Percentiles rank a stretch among this genome's conserved stretches.
Evolutionary conservation across 1,284 basidiomycete species (phyloP).

Genomic region (Puccinia sorghi): DNA sequence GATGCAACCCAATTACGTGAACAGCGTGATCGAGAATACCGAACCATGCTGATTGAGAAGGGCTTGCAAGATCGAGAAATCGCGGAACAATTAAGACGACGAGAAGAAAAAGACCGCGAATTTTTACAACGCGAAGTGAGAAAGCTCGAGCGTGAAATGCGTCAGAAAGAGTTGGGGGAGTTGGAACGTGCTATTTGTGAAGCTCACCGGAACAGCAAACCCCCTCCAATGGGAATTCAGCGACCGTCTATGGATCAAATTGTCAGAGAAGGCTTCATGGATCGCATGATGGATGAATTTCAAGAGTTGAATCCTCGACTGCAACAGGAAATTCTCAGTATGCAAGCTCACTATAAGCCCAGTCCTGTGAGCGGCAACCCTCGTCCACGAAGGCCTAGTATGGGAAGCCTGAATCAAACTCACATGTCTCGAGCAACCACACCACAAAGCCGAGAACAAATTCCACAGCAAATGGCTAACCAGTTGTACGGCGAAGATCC

Average conservation of each 20-base stretch:
- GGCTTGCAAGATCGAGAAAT: constrained; percentile 47
- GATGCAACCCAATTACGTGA: constrained; percentile 26
- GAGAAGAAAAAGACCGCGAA: constrained; percentile 42
- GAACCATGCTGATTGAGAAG: constrained; percentile 33
- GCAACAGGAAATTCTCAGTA: constrained; percentile 38
- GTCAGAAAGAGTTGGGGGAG: constrained; percentile 16
- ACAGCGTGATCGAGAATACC: constrained; percentile 41
- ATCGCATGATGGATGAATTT: constrained; percentile 32
- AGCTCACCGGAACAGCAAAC: constrained; percentile 21
- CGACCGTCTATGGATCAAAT: constrained; percentile 41
- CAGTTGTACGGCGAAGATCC: not conserved
- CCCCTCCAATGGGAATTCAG: constrained; percentile 36
- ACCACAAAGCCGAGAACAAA: constrained; percentile 2
- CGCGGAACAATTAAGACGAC: constrained; percentile 24
- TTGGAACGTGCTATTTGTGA: constrained; percentile 24
- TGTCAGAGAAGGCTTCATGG: constrained; percentile 23
- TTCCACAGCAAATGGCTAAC: constrained; percentile 9
- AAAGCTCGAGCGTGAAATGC: constrained; percentile 30
- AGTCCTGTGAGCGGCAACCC: not conserved
- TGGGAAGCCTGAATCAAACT: not conserved
- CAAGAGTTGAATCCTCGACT: constrained; percentile 29
- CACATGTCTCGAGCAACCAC: constrained; percentile 1
- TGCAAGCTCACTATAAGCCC: constrained; percentile 23
- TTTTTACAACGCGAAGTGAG: constrained; percentile 18
- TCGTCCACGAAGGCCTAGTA: constrained; percentile 15